A percentile compares a stretch with the other conserved stretches of the same genome.
Conservation (phyloP, 2,329 filamentous ascomycete genomes). For the Aspergillus sojae region DNA sequence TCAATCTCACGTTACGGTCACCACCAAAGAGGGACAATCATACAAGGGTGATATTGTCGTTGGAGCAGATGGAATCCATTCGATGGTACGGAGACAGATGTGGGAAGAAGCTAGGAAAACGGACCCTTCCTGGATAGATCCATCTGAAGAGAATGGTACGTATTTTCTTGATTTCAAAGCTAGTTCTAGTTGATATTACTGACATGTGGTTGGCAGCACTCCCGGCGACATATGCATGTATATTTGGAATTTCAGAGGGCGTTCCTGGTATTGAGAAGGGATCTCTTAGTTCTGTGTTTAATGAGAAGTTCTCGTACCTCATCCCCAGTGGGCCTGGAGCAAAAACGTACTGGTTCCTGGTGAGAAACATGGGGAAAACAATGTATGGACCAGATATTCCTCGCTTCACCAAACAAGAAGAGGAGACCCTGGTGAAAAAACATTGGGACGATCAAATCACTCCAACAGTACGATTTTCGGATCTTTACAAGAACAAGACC, state of each 20-base stretch:
- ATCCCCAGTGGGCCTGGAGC: background rate
- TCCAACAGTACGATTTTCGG: background rate
- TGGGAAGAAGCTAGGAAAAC: background rate
- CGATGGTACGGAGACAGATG: background rate
- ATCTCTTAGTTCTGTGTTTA: background rate
- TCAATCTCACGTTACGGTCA: background rate
- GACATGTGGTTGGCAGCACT: background rate
- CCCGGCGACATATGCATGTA: background rate
- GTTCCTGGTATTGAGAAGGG: background rate
- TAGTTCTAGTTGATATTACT: background rate
- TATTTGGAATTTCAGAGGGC: background rate
- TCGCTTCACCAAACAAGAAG: background rate
- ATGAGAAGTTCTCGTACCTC: background rate
- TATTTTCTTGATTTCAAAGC: too few relatives aligned
- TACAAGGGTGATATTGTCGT: conserved; percentile 1
- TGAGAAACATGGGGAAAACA: background rate
- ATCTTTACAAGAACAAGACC: background rate
- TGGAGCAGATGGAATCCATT: conserved; percentile 4
- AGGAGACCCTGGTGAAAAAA: background rate
- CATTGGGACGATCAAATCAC: background rate
- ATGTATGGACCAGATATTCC: background rate
- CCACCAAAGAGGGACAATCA: background rate
- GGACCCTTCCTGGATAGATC: background rate
- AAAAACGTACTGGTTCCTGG: background rate
- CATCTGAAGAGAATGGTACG: background rate